Evolutionary conservation across 2,329 filamentous ascomycete genomes (phyloP).

Genomic region (Arthroderma sp.): DNA sequence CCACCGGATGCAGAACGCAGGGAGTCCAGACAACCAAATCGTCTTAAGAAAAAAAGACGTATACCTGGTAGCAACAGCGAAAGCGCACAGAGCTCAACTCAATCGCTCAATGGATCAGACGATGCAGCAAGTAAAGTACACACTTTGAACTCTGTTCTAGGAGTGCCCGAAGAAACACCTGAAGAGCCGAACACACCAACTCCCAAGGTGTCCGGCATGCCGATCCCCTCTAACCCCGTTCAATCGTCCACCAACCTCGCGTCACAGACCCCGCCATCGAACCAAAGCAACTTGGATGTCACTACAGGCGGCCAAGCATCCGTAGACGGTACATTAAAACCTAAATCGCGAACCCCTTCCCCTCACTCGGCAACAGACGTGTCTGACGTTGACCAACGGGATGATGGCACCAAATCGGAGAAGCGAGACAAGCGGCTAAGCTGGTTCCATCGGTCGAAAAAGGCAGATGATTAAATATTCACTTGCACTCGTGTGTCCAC

Average conservation of each 20-base stretch:
- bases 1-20: slow-evolving; percentile 49
- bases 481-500: background rate
- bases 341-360: slow-evolving; percentile 59
- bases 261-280: background rate
- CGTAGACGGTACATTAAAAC: slow-evolving; percentile 38
- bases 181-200: slow-evolving; percentile 23
- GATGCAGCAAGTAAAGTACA: slow-evolving; percentile 31
- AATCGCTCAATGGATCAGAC: slow-evolving; percentile 47
- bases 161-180: slow-evolving; percentile 15
- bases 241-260: no score
- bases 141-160: slow-evolving; percentile 7
- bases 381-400: slow-evolving; percentile 63
- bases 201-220: slow-evolving; percentile 16
- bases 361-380: slow-evolving; percentile 59
- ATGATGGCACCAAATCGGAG: slow-evolving; percentile 43
- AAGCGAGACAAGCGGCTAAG: slow-evolving; percentile 59
- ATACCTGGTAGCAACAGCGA: slow-evolving; percentile 63
- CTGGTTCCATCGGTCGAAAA: slow-evolving; percentile 47
- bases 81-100: slow-evolving; percentile 80
- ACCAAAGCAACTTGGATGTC: slow-evolving; percentile 1
- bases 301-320: slow-evolving; percentile 7
- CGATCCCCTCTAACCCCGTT: no score
- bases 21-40: slow-evolving; percentile 62
- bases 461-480: slow-evolving; percentile 1
- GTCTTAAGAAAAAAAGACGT: slow-evolving; percentile 73